Base-by-base conservation (phyloP, 2,329 filamentous ascomycete species). In the Thielaviopsis ethacetica region DNA sequence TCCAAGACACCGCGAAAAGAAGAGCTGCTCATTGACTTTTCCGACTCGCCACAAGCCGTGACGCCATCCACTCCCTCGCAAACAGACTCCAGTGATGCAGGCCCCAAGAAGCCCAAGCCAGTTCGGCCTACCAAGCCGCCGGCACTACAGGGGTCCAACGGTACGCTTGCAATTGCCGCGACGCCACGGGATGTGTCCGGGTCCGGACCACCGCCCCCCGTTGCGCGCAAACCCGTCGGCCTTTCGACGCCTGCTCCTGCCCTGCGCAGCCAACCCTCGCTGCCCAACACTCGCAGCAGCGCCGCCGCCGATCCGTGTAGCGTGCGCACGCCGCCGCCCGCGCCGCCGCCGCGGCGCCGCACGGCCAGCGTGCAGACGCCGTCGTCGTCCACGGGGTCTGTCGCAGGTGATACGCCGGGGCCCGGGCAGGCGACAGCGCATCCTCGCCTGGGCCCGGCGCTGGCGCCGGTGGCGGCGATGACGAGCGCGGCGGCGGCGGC, bases 391-490 rank as follows among this genome's bases (percentile, higher is more conserved):
- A 15, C 63, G 54, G 26, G 49, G 58, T 34, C 58, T 57, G 38
- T 63, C 64, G 65, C 24, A 34, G 10, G 2, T 62, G 63, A 47
- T 21, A 27, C 17, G 9, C 38, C 21, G 12, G 7, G n/a, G n/a
- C n/a, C n/a, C n/a, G n/a, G n/a, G n/a, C n/a, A n/a, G n/a, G n/a
- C n/a, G n/a, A n/a, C 44, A 5, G 22, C 34, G 6, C 27, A 54
- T 26, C 51, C 60, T 67, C 57, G 65, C 63, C 3, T 67, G 72
- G 13, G 88, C 81, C 68, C 88, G 85, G 71, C 85, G 87, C 63
- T 74, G 89, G 59, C 83, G 85, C 61, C 66, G 89, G 54, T 93
- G 87, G 88, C 75, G 77, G 62, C 77, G 83, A 59, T 73, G 88
- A 49, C 80, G 87, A 72, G 77, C 77, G 50, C 73, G 80, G 52